phyloP scores from a whole-genome alignment of 495 filamentous ascomycete species.

The Sphaerosporella brunnea region DNA sequence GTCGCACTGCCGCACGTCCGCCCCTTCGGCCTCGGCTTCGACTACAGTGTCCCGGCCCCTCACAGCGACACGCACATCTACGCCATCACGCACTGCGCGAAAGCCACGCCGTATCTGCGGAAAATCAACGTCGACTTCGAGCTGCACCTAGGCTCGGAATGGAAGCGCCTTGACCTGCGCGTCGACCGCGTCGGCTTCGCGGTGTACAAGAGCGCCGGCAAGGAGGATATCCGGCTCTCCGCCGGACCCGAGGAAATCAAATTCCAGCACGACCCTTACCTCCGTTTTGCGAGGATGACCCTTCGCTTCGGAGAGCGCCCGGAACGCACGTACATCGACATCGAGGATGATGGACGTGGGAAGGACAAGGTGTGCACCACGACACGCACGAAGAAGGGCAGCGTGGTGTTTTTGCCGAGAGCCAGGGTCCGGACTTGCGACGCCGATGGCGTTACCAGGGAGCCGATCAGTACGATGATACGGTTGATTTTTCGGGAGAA shows the following conservation, averaged over 20 bases:
- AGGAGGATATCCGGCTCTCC: conserved; percentile 11
- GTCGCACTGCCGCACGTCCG: conserved; percentile 13
- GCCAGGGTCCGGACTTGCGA: conserved; percentile 21
- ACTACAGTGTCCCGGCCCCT: conserved; percentile 12
- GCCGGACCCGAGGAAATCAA: conserved; percentile 14
- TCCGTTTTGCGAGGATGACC: conserved; percentile 20
- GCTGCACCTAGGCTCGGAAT: conserved; percentile 8
- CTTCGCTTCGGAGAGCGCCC: conserved; percentile 16
- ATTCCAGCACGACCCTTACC: conserved; percentile 22
- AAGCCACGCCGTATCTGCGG: conserved; percentile 20
- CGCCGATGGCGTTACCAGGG: conserved; percentile 8
- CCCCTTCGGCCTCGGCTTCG: conserved; percentile 22
- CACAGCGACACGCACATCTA: conserved; percentile 20
- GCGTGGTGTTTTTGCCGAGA: conserved; percentile 11
- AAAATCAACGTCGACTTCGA: conserved; percentile 18
- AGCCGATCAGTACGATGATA: conserved; percentile 11
- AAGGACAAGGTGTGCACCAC: conserved; percentile 12
- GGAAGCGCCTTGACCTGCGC: conserved; percentile 13
- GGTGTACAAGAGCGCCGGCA: conserved; percentile 16
- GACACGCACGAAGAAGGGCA: conserved; percentile 9
- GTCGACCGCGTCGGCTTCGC: conserved; percentile 23
- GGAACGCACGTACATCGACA: conserved; percentile 17
- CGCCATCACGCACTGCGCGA: conserved; percentile 23
- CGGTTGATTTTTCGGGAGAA: conserved; percentile 18
- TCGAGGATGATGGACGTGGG: conserved; percentile 4